Conservation (phyloP, 2,329 filamentous ascomycete species). For the Penicillium psychrosexuale region DNA sequence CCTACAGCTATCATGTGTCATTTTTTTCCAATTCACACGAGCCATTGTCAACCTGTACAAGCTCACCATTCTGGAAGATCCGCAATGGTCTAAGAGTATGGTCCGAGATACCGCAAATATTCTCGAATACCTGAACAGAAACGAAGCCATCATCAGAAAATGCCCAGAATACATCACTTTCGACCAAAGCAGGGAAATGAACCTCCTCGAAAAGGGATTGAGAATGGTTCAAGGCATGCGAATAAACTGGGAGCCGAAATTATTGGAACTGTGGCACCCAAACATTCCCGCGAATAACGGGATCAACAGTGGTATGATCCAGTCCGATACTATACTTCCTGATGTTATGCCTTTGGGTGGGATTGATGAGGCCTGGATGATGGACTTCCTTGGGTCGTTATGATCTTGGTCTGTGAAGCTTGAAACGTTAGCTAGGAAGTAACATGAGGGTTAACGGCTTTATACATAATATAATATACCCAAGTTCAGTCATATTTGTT, state of each 20-base stretch:
- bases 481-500: conserved; percentile 12
- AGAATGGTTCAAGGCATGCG: conserved; percentile 18
- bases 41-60: conserved; percentile 22
- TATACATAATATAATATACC: neutral
- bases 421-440: neutral
- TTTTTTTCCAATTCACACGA: conserved; percentile 26
- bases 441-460: neutral
- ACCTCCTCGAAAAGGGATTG: conserved; percentile 19
- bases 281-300: conserved; percentile 5
- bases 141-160: conserved; percentile 12
- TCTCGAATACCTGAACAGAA: conserved; percentile 21
- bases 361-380: conserved; percentile 24
- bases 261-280: conserved; percentile 21
- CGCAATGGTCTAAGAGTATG: conserved; percentile 25
- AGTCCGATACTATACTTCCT: conserved; percentile 6
- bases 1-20: conserved; percentile 17
- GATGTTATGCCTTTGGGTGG: conserved; percentile 12
- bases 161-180: conserved; percentile 1
- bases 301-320: conserved; percentile 1
- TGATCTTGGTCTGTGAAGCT: conserved; percentile 1
- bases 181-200: conserved; percentile 9
- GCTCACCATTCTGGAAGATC: conserved; percentile 26
- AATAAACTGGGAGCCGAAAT: conserved; percentile 21
- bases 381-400: conserved; percentile 21
- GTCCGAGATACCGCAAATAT: conserved; percentile 27